A percentile compares a stretch with the other conserved stretches of the same genome.
phyloP scores from a whole-genome alignment of 2,329 filamentous ascomycete genomes.

The Rhynchosporium graminicola region DNA sequence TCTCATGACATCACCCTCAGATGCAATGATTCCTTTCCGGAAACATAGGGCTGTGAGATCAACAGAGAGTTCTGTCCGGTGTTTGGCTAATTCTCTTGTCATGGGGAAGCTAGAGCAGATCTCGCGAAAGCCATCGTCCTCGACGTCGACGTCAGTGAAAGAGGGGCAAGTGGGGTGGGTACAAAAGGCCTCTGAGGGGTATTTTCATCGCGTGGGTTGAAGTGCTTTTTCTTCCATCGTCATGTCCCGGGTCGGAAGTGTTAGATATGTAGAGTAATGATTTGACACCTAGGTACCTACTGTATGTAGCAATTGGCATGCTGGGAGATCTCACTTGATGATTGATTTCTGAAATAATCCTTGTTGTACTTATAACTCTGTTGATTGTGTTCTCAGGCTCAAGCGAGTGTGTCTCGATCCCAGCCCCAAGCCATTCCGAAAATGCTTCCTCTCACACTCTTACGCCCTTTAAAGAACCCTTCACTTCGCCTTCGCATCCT shows the following conservation, averaged over 20 bases:
- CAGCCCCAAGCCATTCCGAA: background rate
- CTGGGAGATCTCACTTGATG: no score
- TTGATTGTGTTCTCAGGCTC: background rate
- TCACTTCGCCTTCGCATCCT: constrained; percentile 46
- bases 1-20: constrained; percentile 25
- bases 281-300: no score
- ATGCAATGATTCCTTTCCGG: background rate
- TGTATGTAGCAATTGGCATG: no score
- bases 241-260: no score
- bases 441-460: background rate
- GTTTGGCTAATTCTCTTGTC: background rate
- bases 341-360: background rate
- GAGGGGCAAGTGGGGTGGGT: background rate
- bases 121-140: background rate
- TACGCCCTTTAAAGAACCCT: background rate
- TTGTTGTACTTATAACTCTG: background rate
- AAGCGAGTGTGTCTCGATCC: background rate
- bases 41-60: background rate
- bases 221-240: background rate
- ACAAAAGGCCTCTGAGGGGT: background rate
- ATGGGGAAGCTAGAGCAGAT: background rate
- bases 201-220: background rate
- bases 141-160: constrained; percentile 15
- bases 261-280: no score
- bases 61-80: background rate